Evolutionary conservation across 164 flowering plant genomes (phyloP).

Genomic region (Chimonanthus salicifolius): DNA sequence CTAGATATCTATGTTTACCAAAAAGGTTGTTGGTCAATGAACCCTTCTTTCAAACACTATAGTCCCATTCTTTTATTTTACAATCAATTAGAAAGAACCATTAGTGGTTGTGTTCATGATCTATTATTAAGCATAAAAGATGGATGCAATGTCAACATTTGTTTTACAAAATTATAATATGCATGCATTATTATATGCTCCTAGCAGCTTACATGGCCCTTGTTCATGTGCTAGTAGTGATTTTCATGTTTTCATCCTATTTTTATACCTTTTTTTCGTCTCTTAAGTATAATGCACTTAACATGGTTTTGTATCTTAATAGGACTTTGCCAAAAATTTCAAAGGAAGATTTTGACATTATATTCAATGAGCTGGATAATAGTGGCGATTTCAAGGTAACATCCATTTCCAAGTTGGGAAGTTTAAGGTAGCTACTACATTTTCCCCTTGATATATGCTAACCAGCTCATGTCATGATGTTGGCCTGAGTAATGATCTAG

Average conservation of each 20-base stretch:
- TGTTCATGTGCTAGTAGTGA: not conserved
- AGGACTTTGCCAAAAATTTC: conserved; percentile 90
- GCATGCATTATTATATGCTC: not conserved
- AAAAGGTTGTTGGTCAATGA: too few species aligned
- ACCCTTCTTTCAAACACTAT: too few species aligned
- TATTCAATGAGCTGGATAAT: conserved; percentile 85
- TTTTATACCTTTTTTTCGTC: not conserved
- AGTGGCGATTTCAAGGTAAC: conserved; percentile 79
- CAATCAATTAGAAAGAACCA: too few species aligned
- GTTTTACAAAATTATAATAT: too few species aligned
- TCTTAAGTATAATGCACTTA: not conserved
- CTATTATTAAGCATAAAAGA: too few species aligned
- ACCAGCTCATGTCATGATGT: too few species aligned
- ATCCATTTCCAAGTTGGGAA: not conserved
- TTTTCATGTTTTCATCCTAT: not conserved
- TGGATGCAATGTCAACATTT: not conserved
- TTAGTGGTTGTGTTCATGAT: too few species aligned
- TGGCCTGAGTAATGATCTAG: too few species aligned
- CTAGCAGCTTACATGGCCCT: not conserved
- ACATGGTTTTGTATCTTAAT: not conserved
- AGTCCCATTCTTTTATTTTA: too few species aligned
- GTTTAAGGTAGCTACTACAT: too few species aligned
- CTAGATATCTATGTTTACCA: too few species aligned
- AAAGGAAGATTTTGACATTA: conserved; percentile 76
- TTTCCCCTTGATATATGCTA: too few species aligned